Base-by-base conservation (phyloP, 352 stramenopile species). In the Globisporangium takayamanum region DNA sequence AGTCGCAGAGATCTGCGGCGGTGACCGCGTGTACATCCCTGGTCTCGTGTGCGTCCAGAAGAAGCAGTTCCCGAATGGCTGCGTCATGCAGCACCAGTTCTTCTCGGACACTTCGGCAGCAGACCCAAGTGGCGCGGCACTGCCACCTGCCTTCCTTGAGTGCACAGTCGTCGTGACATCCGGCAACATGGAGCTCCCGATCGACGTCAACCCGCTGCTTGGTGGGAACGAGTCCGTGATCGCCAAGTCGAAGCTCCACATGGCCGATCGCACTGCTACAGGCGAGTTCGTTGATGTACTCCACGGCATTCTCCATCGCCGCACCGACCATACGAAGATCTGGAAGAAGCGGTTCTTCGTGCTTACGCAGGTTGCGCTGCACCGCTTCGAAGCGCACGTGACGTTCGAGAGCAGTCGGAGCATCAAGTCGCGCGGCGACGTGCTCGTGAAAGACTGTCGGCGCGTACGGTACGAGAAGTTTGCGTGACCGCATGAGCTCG, bases 321-420 rank as follows among this genome's bases (percentile, higher is more conserved):
- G 57, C 12, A 63, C 61, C 0, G 68, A 76, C n/a, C 62, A 72
- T 25, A 70, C 60, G 7, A 67, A 70, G 50, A 60, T 74, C 16
- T 78, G 70, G 70, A 72, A 70, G 50, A 74, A 71, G 51, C 65
- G 70, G 25, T 78, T 76, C 26, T 78, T 76, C 47, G 70, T 78
- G 58, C 68, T 78, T 39, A 78, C 70, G 3, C 70, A 78, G 39
- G 65, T 74, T 41, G 68, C 70, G 16, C 60, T 78, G 41, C 70
- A 78, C 51, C 65, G 70, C 6, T 78, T 78, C 46, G 68, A 69
- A 12, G 39, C 55, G 1, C 39, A 55, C 16, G 63, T 74, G 36
- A 72, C 62, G 20, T 45, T 76, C 3, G 50, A 57, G 6, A 72
- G 37, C 14, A 57, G 69, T 18, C 48, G 51, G 15, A 56, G 42